Evolutionary conservation across 2,329 filamentous ascomycete genomes (phyloP), one percentile per base, ranked within the genome.

Genomic region (Coniochaeta sp.): DNA sequence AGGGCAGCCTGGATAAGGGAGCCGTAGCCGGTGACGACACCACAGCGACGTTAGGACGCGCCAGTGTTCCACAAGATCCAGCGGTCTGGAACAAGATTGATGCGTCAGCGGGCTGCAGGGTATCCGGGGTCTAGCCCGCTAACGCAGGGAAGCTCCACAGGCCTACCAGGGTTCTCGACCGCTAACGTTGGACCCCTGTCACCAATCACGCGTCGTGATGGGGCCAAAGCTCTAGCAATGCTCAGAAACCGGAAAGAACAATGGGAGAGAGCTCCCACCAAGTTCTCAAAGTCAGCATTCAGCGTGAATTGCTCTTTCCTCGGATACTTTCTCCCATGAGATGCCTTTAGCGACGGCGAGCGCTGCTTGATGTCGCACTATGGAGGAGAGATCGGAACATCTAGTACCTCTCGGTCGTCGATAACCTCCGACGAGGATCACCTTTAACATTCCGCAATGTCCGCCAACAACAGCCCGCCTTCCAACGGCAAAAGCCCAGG

Each of bases 1-100:
- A 52, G 12, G 44, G 47, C 19, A 52, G 47, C 10, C 4, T 30
- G 47, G 19, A 52, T 52, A 30, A 34, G 17, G n/a, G 54, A 56
- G 36, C 28, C n/a, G 30, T 28, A 38, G 54, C 54, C 26, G 54
- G 54, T 56, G 54, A 56, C 54, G 52, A 55, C 52, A 55, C 52
- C 52, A 26, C n/a, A n/a, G 28, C 3, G 16, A 55, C 28, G 52
- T 36, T 55, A n/a, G 52, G 52, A 50, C 24, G n/a, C n/a, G n/a
- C n/a, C n/a, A n/a, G n/a, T n/a, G 24, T 50, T 50, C 44, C 44
- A 50, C 22, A 50, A n/a, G 24, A 16, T 52, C 26, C 47, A 52
- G n/a, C 26, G 47, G 47, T 28, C 14, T 52, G 47, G 47, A 52
- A 52, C 24, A 30, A 52, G 42, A 47, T 47, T 52, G 47, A 52